Base-by-base conservation (phyloP, 805 yeast genomes). In the Middelhovenomyces tepae region DNA sequence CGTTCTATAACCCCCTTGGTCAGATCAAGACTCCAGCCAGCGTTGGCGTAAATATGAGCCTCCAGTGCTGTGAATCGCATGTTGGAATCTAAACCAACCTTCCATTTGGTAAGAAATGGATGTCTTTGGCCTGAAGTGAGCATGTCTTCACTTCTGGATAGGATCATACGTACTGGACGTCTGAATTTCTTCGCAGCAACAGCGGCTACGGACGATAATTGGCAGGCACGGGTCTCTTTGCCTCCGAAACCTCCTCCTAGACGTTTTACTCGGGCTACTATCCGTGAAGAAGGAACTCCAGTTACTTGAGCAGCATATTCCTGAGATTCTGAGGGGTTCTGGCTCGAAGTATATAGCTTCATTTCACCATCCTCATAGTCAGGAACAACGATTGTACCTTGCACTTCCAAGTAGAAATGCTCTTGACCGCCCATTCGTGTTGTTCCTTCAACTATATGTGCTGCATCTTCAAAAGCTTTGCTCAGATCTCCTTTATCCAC, bases 241-340 rank as follows among this genome's bases (percentile, higher is more conserved):
- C 72, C 72, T 16, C 72, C 72, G 42, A 66, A 66, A 1, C 72
- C 72, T 31, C 72, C 72, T 16, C 72, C 72, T 4, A 66, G 45
- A 31, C 71, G 50, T 42, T 66, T 66, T 11, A 57, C 65, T 11
- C 60, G 50, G 16, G 53, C 54, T 7, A 65, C 69, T 35, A 66
- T 53, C 26, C 60, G 53, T 27, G 59, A 53, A 4, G 64, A 53
- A 3, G 69, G 66, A 8, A 65, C 64, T 9, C 65, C 67, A 5
- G 65, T 53, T 3, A 60, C 62, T 20, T 59, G 59, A 1, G 69
- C 67, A 9, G 60, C 67, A 22, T 55, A 54, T 21, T 57, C 56
- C 38, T 66, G 72, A 3, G 68, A 53, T 39, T 65, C 71, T 8
- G 59, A 49, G 4, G 71, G 70, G 38, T 64, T 64, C 44, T 66